Conservation (phyloP, 75 land plant species). For the Sequoia sempervirens region DNA sequence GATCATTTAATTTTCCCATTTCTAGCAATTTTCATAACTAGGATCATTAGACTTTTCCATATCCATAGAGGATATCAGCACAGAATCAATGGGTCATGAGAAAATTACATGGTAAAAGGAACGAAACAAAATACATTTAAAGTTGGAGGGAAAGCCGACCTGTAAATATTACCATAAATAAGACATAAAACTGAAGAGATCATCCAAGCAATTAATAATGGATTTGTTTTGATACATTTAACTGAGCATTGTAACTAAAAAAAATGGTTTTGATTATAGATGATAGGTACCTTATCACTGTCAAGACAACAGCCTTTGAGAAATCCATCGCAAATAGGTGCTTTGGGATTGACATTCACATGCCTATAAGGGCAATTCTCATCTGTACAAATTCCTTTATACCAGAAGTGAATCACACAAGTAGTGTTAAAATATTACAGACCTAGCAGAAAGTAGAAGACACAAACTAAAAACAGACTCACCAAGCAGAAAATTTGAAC, state of each 20-base stretch:
- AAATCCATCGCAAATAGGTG: constrained; percentile 88
- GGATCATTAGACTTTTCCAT: background rate
- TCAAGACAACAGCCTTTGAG: constrained; percentile 85
- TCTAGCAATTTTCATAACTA: background rate
- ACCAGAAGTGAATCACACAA: background rate
- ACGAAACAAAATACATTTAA: background rate
- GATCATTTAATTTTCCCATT: background rate
- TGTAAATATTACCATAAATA: background rate
- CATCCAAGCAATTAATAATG: background rate
- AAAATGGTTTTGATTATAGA: background rate
- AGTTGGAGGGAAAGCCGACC: background rate
- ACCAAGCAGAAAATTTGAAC: constrained; percentile 93
- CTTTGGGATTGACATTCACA: constrained; percentile 83
- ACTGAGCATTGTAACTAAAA: constrained; percentile 1
- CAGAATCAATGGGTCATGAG: background rate
- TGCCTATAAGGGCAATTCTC: constrained; percentile 86
- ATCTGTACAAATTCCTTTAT: constrained; percentile 82
- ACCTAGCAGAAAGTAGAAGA: background rate
- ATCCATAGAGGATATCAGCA: background rate
- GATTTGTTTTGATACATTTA: background rate
- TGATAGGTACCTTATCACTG: constrained; percentile 67
- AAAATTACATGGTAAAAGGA: background rate
- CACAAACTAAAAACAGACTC: background rate
- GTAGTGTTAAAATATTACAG: background rate
- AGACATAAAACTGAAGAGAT: background rate